These are phyloP conservation scores for Ophiostoma himal-ulmi DNA, from an alignment of 2,329 filamentous ascomycete species.

Conservation along the genomic window DNA sequence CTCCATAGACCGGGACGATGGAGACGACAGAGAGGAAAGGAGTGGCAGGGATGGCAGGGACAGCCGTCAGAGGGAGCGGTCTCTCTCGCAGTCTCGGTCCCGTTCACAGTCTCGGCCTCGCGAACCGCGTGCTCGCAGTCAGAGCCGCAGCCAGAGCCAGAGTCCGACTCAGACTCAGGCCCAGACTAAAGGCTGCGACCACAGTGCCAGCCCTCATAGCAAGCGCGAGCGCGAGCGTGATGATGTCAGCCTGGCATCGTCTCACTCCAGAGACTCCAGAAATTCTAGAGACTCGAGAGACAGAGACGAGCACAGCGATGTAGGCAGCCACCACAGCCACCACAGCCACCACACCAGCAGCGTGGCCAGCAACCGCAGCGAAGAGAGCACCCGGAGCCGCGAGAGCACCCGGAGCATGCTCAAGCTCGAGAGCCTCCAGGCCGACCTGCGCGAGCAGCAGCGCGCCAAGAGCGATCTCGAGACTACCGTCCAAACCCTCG, in stretches of 20 bases:
- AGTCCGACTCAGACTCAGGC: background rate
- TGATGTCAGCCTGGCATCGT: background rate
- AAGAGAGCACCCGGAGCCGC: background rate
- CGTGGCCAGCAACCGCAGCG: background rate
- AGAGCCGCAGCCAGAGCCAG: background rate
- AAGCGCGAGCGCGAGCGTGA: background rate
- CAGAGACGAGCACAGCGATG: conserved; percentile 4
- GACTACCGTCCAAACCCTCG: background rate
- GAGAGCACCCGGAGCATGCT: conserved; percentile 11
- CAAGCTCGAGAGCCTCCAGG: conserved; percentile 3
- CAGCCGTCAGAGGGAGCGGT: background rate
- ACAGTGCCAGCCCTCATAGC: background rate
- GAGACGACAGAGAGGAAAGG: background rate
- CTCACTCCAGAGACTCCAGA: background rate
- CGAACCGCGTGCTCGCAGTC: background rate
- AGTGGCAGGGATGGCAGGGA: background rate
- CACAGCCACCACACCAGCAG: background rate
- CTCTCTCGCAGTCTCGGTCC: background rate
- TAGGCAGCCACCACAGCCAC: background rate
- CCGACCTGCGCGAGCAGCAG: conserved; percentile 14
- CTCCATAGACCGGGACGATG: background rate
- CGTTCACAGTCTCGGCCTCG: background rate
- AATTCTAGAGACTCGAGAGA: background rate
- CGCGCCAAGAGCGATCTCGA: conserved; percentile 12
- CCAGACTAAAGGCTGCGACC: background rate